Percentiles rank a stretch among this genome's conserved stretches.
Conservation (phyloP, 176 grass and related monocot genomes). For the Dendrocalamus sinicus region DNA sequence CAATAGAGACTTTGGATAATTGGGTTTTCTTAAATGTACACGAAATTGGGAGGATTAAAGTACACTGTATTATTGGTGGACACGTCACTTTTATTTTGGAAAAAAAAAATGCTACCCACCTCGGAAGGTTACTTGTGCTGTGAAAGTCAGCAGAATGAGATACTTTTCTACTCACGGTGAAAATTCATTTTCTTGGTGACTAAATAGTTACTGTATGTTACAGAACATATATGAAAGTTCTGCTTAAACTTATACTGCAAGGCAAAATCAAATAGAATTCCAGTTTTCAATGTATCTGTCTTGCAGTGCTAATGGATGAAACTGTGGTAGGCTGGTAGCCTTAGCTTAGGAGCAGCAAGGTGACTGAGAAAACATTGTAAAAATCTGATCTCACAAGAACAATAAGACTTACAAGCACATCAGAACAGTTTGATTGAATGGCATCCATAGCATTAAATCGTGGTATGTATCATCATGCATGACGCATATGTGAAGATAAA, state of each 20-base stretch:
- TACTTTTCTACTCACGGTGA: background rate
- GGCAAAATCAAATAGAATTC: background rate
- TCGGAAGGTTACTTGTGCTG: background rate
- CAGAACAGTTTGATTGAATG: background rate
- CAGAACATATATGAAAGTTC: background rate
- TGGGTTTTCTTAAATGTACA: background rate
- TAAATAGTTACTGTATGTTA: background rate
- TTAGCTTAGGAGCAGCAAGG: background rate
- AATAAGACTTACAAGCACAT: background rate
- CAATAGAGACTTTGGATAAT: constrained; percentile 21
- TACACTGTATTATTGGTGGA: background rate
- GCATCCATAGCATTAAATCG: background rate
- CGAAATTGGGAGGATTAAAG: background rate
- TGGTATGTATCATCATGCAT: background rate
- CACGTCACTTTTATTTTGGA: background rate
- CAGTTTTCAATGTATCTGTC: background rate
- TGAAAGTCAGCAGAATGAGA: background rate
- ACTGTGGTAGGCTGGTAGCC: background rate
- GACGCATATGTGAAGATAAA: background rate
- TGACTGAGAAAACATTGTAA: background rate
- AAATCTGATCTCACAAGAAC: background rate
- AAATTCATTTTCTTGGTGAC: background rate
- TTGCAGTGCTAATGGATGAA: background rate
- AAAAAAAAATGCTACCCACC: background rate
- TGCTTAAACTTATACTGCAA: background rate